Percentiles rank a stretch among this genome's conserved stretches.
These are phyloP conservation scores for Bipolaris bicolor DNA, from an alignment of 2,329 filamentous ascomycete genomes.

Conservation along the genomic window DNA sequence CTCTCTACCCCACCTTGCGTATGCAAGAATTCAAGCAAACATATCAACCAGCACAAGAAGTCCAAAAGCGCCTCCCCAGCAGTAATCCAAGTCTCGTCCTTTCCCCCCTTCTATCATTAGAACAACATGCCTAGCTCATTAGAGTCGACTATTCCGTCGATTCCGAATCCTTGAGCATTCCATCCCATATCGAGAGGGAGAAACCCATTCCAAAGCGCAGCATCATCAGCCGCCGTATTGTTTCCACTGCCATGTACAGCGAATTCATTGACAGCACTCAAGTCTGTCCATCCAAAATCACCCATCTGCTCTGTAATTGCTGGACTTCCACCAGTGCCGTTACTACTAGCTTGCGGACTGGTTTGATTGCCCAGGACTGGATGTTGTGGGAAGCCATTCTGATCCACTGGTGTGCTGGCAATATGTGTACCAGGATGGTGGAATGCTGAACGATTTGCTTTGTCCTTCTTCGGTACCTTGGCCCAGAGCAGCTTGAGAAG, in stretches of 20 bases:
- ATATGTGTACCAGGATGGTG: constrained; percentile 42
- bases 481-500: constrained; percentile 57
- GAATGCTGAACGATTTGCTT: constrained; percentile 31
- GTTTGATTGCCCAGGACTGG: constrained; percentile 16
- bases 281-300: constrained; percentile 58
- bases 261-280: constrained; percentile 56
- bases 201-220: constrained; percentile 45
- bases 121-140: constrained; percentile 41
- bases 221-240: constrained; percentile 35
- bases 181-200: constrained; percentile 49
- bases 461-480: constrained; percentile 50
- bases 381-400: constrained; percentile 31
- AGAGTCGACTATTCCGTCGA: constrained; percentile 40
- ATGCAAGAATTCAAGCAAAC: background rate
- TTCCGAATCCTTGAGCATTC: constrained; percentile 39
- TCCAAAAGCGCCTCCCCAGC: background rate
- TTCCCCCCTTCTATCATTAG: constrained; percentile 10
- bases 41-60: background rate
- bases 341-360: constrained; percentile 48
- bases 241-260: constrained; percentile 52
- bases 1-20: background rate
- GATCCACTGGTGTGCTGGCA: constrained; percentile 35
- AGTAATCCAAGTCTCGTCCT: too few species aligned
- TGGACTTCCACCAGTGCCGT: constrained; percentile 48
- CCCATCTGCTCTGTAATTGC: constrained; percentile 55